Base-by-base conservation (phyloP, 163 green algal species). In the Scenedesmus sp. region DNA sequence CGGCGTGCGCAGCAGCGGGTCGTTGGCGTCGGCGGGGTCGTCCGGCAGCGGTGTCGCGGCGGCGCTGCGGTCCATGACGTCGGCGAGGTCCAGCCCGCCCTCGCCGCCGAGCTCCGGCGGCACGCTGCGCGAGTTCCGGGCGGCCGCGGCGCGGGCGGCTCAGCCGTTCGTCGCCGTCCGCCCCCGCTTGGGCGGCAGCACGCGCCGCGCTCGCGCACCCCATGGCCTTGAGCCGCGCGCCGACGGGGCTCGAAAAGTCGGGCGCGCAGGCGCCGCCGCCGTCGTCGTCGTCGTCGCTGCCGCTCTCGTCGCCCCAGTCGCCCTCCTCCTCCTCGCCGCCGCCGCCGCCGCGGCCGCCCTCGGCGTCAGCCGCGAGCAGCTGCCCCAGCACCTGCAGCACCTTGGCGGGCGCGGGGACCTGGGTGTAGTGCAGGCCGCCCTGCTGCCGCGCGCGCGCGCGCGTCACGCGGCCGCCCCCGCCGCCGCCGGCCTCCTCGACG, bases 321-420 rank as follows among this genome's bases (percentile, higher is more conserved):
- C 31, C 51, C 9, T 71, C 65, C 1, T 60, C 65, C 2, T 71
- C 64, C 1, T 63, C 39, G 3, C 15, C 54, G 14, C 57, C 47
- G 6, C 17, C 29, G 51, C 63, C 48, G 18, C 13, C 4, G 11
- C 28, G 7, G 29, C 26, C 62, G 20, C n/a, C 63, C 63, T 83
- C 75, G 6, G 45, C 64, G 14, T 75, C 75, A 28, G 64, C 44
- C 11, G 54, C 42, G 18, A 70, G 56, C 28, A 70, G 56, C 53
- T 71, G 34, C 6, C 75, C 63, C 42, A 81, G 31, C 48, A 81
- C 74, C 29, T 81, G 63, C 74, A 81, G 24, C 24, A 75, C 28
- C 63, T 75, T 74, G 26, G 44, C 63, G 3, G 74, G 47, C 3
- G 63, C 74, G n/a, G 74, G 62, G 3, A 75, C 50, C 74, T 77